Conservation (phyloP, 352 stramenopile genomes). For the Globisporangium nodosum region DNA sequence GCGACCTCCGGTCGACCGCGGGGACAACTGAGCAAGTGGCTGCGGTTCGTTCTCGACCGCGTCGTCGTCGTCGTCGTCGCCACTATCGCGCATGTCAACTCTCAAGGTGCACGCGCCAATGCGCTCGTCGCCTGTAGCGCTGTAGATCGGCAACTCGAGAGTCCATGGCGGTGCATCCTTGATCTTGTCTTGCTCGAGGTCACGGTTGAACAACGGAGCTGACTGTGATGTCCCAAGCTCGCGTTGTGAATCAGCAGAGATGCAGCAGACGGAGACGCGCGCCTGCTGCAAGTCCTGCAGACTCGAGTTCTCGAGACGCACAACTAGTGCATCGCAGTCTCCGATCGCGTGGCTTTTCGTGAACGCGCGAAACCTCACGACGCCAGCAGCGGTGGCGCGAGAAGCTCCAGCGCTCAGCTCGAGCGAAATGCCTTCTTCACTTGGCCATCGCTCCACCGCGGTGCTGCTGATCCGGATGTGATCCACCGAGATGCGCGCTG, state of each 20-base stretch:
- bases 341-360: constrained; percentile 34
- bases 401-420: constrained; percentile 25
- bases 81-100: background rate
- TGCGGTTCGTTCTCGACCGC: background rate
- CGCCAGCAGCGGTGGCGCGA: constrained; percentile 5
- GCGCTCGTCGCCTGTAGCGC: background rate
- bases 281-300: constrained; percentile 2
- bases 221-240: constrained; percentile 1
- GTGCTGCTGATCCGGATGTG: constrained; percentile 24
- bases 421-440: constrained; percentile 31
- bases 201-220: background rate
- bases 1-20: background rate
- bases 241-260: constrained; percentile 10
- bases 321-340: constrained; percentile 15
- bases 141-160: background rate
- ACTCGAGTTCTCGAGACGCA: constrained; percentile 4
- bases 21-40: background rate
- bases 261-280: constrained; percentile 19
- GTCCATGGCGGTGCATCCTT: background rate
- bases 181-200: background rate
- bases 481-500: constrained; percentile 23
- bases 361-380: constrained; percentile 30
- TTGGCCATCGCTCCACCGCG: constrained; percentile 21
- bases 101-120: constrained; percentile 7
- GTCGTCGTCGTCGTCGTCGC: background rate